Evolutionary conservation across 2,329 filamentous ascomycete genomes (phyloP).

Genomic region (Claviceps quebecensis): DNA sequence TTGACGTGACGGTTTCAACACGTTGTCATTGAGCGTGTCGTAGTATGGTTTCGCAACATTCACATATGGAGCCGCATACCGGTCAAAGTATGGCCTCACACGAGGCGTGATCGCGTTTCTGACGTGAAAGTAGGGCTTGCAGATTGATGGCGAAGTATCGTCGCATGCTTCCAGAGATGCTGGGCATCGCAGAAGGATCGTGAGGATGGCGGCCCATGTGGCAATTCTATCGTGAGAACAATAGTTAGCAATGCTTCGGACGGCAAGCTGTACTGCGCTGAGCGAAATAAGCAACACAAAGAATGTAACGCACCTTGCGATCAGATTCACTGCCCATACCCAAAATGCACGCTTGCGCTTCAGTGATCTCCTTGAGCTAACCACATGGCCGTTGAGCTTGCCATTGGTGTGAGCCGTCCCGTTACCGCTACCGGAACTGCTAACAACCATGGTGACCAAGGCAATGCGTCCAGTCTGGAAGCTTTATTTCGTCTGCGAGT

Average conservation of each 20-base stretch:
- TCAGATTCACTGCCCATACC: slow-evolving; percentile 29
- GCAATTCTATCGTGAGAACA: slow-evolving; percentile 39
- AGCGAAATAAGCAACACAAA: neutral
- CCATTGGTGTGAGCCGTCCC: slow-evolving; percentile 23
- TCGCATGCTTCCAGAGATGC: slow-evolving; percentile 51
- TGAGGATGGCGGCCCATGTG: slow-evolving; percentile 78
- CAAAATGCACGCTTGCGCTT: slow-evolving; percentile 17
- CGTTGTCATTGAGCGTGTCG: slow-evolving; percentile 40
- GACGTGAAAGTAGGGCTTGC: slow-evolving; percentile 65
- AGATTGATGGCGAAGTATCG: slow-evolving; percentile 60
- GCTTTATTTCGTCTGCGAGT: neutral
- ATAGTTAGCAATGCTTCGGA: neutral
- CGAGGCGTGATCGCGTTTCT: slow-evolving; percentile 54
- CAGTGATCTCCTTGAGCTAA: slow-evolving; percentile 10
- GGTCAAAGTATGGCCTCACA: slow-evolving; percentile 70
- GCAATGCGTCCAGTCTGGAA: neutral
- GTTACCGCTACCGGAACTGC: slow-evolving; percentile 23
- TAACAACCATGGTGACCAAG: slow-evolving; percentile 17
- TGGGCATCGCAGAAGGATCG: slow-evolving; percentile 72
- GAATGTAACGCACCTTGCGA: slow-evolving; percentile 35
- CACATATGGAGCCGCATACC: slow-evolving; percentile 74
- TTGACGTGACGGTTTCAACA: slow-evolving; percentile 54
- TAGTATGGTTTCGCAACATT: slow-evolving; percentile 66
- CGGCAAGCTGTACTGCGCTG: neutral
- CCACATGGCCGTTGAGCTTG: slow-evolving; percentile 18